Conservation (phyloP, 208 protist species). For the Acanthamoeba lenticulata region DNA sequence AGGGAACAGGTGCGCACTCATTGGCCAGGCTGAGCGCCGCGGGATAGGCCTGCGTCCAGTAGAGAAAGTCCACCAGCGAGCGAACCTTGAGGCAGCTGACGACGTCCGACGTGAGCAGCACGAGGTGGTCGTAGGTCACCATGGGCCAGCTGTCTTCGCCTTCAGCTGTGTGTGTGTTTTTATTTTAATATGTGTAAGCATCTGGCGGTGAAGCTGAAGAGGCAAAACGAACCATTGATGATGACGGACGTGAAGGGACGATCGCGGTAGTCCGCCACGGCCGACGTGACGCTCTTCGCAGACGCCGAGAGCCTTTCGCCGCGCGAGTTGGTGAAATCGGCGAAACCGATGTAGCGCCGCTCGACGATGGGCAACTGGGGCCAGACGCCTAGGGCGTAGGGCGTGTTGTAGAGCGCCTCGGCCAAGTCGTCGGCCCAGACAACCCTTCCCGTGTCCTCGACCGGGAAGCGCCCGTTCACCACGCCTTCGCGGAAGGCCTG, state of each 20-base stretch:
- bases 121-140: background rate
- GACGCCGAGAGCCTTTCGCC: background rate
- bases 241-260: background rate
- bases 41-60: background rate
- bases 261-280: background rate
- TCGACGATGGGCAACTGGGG: background rate
- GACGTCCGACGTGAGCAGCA: background rate
- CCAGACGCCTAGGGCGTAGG: background rate
- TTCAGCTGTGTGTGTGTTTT: background rate
- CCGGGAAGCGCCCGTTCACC: background rate
- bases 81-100: background rate
- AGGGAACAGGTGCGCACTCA: background rate
- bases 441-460: background rate
- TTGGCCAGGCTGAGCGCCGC: background rate
- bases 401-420: background rate
- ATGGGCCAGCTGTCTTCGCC: background rate
- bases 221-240: background rate
- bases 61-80: background rate
- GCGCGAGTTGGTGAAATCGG: background rate
- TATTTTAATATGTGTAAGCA: no score
- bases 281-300: background rate
- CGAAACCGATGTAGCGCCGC: background rate
- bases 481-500: background rate
- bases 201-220: background rate
- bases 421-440: background rate